Base-by-base conservation (phyloP, 352 stramenopile genomes). In the Pythium sp. region DNA sequence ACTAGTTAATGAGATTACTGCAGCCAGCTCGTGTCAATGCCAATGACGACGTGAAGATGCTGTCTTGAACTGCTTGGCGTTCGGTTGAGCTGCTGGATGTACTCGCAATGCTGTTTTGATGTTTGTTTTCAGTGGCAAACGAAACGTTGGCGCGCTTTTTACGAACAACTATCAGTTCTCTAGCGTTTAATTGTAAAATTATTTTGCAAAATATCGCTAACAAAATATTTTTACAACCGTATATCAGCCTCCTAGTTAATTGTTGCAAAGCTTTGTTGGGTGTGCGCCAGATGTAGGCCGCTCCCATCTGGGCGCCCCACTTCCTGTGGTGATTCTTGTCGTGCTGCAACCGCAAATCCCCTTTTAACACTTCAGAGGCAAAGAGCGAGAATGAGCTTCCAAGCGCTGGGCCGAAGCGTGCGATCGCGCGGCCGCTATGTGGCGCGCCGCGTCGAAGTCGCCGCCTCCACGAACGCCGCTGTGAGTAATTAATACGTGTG, bases 361-460 rank as follows among this genome's bases (percentile, higher is more conserved):
- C 61, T 59, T 56, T 67, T 68, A 24, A 64, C 43, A 57, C 55
- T 12, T 43, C 43, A 20, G 9, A 55, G 36, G 36, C 5, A 20
- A 54, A 49, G 36, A 49, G 54, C n/a, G 24, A 41, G 20, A 51
- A 90, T 90, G 79, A 87, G 75, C 71, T 84, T 88, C 73, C 82
- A 87, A 60, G 78, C 68, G 22, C 62, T 90, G 1, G 65, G 69
- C 22, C 74, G 74, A 46, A 78, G 59, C 63, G 67, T 80, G 57
- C 82, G 82, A 34, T 64, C 68, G 66, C 72, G 80, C 60, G 73
- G 71, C 51, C 75, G 77, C 63, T 69, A 77, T 41, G 58, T 79
- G 43, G 77, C 67, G 28, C 75, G 73, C 46, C 69, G 64, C 46
- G 38, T 62, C 12, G 47, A 56, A 28, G 57, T 53, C 28, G 58